Conservation (phyloP, 306 rosid species). For the Cucurbita pepo region DNA sequence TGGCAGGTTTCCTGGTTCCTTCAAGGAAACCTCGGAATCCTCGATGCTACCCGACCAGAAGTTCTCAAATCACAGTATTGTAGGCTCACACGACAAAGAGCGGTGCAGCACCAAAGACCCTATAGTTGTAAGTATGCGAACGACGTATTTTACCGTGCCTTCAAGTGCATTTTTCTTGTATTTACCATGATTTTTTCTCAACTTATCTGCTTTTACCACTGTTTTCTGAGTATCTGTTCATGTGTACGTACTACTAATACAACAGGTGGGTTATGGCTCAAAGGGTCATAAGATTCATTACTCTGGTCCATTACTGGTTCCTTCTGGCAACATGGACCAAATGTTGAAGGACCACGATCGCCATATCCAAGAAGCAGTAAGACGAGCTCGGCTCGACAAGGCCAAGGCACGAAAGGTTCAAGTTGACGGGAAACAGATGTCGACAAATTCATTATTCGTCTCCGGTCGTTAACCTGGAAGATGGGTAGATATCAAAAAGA, state of each 20-base stretch:
- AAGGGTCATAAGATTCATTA: conserved; percentile 91
- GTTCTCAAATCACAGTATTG: conserved; percentile 24
- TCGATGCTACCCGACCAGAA: conserved; percentile 44
- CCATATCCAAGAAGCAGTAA: conserved; percentile 85
- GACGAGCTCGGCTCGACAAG: conserved; percentile 84
- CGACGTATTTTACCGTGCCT: background rate
- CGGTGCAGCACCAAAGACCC: conserved; percentile 56
- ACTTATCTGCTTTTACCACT: background rate
- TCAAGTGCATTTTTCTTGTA: background rate
- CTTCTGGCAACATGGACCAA: conserved; percentile 93
- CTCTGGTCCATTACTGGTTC: conserved; percentile 89
- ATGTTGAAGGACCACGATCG: conserved; percentile 96
- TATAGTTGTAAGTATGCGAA: conserved; percentile 38
- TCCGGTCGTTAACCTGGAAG: conserved; percentile 60
- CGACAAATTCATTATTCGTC: conserved; percentile 67
- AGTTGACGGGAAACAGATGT: conserved; percentile 60
- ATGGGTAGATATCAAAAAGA: background rate
- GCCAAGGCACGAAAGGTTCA: conserved; percentile 71
- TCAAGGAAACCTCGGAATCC: conserved; percentile 72
- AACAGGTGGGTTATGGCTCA: conserved; percentile 78
- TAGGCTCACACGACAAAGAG: conserved; percentile 53
- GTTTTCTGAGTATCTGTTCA: background rate
- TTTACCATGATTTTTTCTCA: background rate
- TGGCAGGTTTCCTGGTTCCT: conserved; percentile 77
- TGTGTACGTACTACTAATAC: background rate